Conservation (phyloP, 164 flowering plant species). For the Nymphaea colorata region DNA sequence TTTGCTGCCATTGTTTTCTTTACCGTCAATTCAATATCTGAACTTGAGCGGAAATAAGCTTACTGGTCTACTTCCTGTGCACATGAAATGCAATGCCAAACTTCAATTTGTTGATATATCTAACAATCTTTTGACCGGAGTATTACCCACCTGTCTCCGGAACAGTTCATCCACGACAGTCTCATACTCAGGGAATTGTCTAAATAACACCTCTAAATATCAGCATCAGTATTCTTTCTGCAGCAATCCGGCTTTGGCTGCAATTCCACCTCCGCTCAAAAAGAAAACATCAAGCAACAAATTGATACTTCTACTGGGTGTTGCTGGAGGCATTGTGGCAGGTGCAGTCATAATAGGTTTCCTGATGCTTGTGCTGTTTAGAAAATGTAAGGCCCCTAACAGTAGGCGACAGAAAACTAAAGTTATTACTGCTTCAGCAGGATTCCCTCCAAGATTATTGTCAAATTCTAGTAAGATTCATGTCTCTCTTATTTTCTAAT, state of each 20-base stretch:
- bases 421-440: conserved; percentile 22
- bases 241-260: conserved; percentile 61
- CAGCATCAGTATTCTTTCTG: conserved; percentile 52
- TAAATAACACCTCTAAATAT: conserved; percentile 24
- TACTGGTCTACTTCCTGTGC: conserved; percentile 36
- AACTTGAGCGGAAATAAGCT: conserved; percentile 45
- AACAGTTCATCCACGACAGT: conserved; percentile 32
- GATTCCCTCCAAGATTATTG: conserved; percentile 19
- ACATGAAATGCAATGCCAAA: conserved; percentile 26
- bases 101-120: conserved; percentile 63
- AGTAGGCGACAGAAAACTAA: conserved; percentile 17
- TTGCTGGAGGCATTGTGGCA: conserved; percentile 37
- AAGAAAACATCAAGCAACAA: conserved; percentile 21
- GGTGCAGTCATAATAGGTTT: conserved; percentile 18
- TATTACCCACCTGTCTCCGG: conserved; percentile 45
- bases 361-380: conserved; percentile 21
- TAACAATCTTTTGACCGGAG: conserved; percentile 47
- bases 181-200: conserved; percentile 49
- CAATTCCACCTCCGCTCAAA: conserved; percentile 33
- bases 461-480: conserved; percentile 39
- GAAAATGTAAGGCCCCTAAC: conserved; percentile 10
- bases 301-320: conserved; percentile 37
- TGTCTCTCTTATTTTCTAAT: not conserved
- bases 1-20: conserved; percentile 43
- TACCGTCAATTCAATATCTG: conserved; percentile 47